phyloP scores from a whole-genome alignment of 441 rosid genomes.

The California macrophylla region DNA sequence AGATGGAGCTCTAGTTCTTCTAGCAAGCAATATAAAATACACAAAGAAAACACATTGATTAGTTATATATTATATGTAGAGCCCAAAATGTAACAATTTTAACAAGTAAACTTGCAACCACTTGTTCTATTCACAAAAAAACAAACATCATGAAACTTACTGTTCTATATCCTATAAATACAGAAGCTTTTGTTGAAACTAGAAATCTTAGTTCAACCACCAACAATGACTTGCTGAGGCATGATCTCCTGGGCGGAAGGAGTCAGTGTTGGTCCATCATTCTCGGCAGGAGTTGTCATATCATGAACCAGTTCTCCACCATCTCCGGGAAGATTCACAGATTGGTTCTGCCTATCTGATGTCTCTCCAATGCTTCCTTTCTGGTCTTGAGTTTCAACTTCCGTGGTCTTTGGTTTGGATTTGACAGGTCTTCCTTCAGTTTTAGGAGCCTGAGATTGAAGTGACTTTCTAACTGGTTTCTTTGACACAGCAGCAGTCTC shows the following conservation, averaged over 20 bases:
- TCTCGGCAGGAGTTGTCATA: constrained; percentile 16
- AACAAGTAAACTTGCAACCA: background rate
- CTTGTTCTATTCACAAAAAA: constrained; percentile 1
- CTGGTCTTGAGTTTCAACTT: constrained; percentile 13
- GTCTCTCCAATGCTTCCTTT: constrained; percentile 6
- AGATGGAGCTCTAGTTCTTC: too few species aligned
- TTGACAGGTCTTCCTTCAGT: constrained; percentile 28
- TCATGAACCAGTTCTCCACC: background rate
- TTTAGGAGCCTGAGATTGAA: constrained; percentile 10
- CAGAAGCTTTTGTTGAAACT: background rate
- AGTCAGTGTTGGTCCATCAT: constrained; percentile 23
- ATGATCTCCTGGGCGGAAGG: background rate
- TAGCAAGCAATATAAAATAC: background rate
- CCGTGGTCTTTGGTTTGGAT: constrained; percentile 27
- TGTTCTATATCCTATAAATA: background rate
- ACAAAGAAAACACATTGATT: background rate
- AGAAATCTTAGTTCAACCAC: background rate
- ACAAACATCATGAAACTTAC: background rate
- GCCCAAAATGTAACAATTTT: background rate
- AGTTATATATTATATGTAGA: background rate
- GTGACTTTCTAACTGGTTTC: constrained; percentile 2
- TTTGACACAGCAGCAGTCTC: constrained; percentile 26
- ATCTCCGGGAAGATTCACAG: background rate
- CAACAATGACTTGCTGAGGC: background rate
- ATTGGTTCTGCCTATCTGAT: background rate